Evolutionary conservation across 306 rosid genomes (phyloP).

Genomic region (Styphnolobium japonicum): DNA sequence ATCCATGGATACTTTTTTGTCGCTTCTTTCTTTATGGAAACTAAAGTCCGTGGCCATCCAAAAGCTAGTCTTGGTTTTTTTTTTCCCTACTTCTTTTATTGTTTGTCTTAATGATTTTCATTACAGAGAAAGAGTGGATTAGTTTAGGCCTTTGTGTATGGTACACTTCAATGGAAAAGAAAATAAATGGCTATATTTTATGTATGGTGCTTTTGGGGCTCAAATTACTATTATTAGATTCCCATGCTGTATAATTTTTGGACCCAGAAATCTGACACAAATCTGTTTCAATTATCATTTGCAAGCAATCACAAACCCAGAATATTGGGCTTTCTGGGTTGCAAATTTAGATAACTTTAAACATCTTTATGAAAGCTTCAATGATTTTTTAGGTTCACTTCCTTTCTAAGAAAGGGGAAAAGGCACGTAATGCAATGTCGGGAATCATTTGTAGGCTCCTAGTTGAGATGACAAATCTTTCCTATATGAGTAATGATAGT

Average conservation of each 20-base stretch:
- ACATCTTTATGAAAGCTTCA: background rate
- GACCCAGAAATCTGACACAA: background rate
- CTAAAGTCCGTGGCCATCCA: background rate
- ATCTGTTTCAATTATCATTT: background rate
- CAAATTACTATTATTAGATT: background rate
- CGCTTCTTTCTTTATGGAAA: background rate
- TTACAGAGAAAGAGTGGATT: background rate
- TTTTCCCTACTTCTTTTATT: background rate
- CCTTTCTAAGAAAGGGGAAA: background rate
- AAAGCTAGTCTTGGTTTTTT: background rate
- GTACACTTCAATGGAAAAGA: background rate
- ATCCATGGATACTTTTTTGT: background rate
- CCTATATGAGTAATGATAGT: no score
- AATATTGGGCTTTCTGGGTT: conserved; percentile 12
- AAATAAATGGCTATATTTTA: background rate
- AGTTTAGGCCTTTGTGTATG: background rate
- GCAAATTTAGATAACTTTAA: background rate
- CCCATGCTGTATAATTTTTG: background rate
- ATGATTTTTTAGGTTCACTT: background rate
- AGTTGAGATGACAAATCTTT: background rate
- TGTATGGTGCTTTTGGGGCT: background rate
- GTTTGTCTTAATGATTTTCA: background rate
- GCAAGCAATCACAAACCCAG: background rate
- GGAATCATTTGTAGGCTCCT: background rate
- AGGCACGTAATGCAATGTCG: background rate